These are phyloP conservation scores for Tylopilus vinaceipallidus DNA, from an alignment of 768 basidiomycete species.

Conservation along the genomic window DNA sequence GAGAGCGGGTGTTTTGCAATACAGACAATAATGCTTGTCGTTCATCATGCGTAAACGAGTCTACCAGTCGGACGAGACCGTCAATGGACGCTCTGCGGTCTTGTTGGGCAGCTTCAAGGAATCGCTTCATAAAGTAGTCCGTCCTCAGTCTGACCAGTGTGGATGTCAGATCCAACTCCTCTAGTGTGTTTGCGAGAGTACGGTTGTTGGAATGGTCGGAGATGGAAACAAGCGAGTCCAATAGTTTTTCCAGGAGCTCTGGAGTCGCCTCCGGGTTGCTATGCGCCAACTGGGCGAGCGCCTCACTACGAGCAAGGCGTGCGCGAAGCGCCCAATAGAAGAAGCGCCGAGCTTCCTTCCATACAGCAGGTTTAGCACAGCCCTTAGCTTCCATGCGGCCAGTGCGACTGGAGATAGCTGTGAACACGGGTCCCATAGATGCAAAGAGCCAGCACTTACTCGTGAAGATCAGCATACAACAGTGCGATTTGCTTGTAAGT, in stretches of 20 bases:
- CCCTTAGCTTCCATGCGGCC: constrained; percentile 99
- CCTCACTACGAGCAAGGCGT: constrained; percentile 67
- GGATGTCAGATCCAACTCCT: constrained; percentile 64
- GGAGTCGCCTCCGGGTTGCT: constrained; percentile 69
- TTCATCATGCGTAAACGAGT: constrained; percentile 72
- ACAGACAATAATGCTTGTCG: constrained; percentile 56
- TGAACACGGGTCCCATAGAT: constrained; percentile 2
- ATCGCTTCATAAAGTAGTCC: constrained; percentile 62
- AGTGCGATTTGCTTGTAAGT: constrained; percentile 93
- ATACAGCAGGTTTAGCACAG: constrained; percentile 80
- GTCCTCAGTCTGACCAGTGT: constrained; percentile 64
- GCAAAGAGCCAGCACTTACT: constrained; percentile 52
- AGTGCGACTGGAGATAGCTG: constrained; percentile 58
- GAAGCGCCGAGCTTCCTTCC: constrained; percentile 85
- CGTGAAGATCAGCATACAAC: constrained; percentile 94
- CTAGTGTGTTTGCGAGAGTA: constrained; percentile 61
- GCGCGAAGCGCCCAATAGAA: constrained; percentile 95
- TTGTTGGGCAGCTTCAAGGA: constrained; percentile 67
- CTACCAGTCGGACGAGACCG: constrained; percentile 70
- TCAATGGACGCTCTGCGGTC: constrained; percentile 77
- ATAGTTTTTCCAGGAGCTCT: constrained; percentile 63
- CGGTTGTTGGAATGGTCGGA: constrained; percentile 54
- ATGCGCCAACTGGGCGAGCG: constrained; percentile 59
- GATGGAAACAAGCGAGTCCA: constrained; percentile 60
- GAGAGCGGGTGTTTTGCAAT: constrained; percentile 58